A percentile compares a stretch with the other conserved stretches of the same genome.
Conservation (phyloP, 352 stramenopile genomes). For the Thalassiosira hispida region DNA sequence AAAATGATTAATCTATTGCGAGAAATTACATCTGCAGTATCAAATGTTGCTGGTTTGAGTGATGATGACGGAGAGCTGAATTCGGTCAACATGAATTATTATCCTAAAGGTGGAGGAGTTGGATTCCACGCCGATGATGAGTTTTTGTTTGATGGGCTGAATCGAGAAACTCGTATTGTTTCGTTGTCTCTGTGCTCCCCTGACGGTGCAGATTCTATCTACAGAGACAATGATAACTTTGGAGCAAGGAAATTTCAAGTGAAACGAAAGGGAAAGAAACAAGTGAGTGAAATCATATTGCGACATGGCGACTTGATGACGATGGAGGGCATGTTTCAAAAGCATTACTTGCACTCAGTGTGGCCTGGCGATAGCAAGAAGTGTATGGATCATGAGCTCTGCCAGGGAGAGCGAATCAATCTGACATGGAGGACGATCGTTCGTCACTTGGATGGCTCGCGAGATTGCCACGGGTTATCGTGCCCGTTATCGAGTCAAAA, state of each 20-base stretch:
- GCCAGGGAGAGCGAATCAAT: constrained; percentile 55
- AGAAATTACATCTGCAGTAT: constrained; percentile 31
- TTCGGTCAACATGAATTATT: constrained; percentile 61
- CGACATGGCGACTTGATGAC: constrained; percentile 57
- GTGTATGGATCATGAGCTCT: constrained; percentile 32
- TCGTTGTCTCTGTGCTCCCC: constrained; percentile 43
- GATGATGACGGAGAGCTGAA: constrained; percentile 22
- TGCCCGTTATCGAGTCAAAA: constrained; percentile 31
- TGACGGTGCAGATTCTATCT: neutral
- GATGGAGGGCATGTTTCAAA: constrained; percentile 63
- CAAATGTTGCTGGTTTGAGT: constrained; percentile 1
- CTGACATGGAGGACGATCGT: constrained; percentile 61
- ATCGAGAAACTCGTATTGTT: constrained; percentile 41
- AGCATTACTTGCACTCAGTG: constrained; percentile 56
- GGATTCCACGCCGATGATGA: constrained; percentile 60
- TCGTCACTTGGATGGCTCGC: constrained; percentile 48
- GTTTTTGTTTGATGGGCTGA: constrained; percentile 61
- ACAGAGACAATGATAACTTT: constrained; percentile 6
- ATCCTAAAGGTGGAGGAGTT: constrained; percentile 48
- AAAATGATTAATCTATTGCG: constrained; percentile 28
- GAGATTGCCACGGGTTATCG: constrained; percentile 40
- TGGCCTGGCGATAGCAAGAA: constrained; percentile 49
- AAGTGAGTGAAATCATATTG: constrained; percentile 31
- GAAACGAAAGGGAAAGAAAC: constrained; percentile 35
- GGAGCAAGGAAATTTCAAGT: constrained; percentile 51